Conservation (phyloP, 1,284 basidiomycete species). For the Cryptococcus amylolentus region DNA sequence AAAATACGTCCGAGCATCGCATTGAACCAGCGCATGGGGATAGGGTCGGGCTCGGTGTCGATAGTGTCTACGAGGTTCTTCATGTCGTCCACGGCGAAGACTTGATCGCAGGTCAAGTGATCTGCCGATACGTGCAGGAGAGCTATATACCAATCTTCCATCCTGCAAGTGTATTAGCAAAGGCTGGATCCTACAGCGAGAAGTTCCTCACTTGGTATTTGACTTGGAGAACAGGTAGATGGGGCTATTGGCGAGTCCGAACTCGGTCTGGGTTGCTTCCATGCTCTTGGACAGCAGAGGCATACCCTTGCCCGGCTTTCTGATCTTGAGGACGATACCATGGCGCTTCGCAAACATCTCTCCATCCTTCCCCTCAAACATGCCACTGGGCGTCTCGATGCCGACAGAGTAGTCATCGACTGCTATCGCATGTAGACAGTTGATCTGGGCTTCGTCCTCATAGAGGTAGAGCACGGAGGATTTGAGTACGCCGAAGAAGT, state of each 20-base stretch:
- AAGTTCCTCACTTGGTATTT: constrained; percentile 57
- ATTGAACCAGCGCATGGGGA: constrained; percentile 95
- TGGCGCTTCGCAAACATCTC: constrained; percentile 86
- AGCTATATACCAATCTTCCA: constrained; percentile 89
- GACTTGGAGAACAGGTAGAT: constrained; percentile 88
- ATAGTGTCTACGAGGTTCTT: constrained; percentile 73
- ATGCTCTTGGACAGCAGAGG: constrained; percentile 35
- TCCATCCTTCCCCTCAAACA: constrained; percentile 52
- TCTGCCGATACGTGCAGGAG: constrained; percentile 65
- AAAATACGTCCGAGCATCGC: constrained; percentile 88
- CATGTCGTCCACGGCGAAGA: constrained; percentile 81
- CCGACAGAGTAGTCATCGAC: constrained; percentile 66
- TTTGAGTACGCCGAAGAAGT: constrained; percentile 84
- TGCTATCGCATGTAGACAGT: constrained; percentile 80
- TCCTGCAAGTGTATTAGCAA: constrained; percentile 16
- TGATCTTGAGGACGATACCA: constrained; percentile 69
- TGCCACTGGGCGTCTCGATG: constrained; percentile 63
- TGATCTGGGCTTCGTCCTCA: constrained; percentile 79
- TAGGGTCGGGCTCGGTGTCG: constrained; percentile 88
- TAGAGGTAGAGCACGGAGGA: constrained; percentile 84
- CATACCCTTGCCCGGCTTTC: constrained; percentile 28
- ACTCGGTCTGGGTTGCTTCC: constrained; percentile 48
- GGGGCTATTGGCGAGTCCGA: constrained; percentile 54
- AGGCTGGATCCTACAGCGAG: background rate
- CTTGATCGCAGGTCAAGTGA: constrained; percentile 50